Conservation (phyloP, 352 stramenopile genomes). For the Phytophthora crassamura region DNA sequence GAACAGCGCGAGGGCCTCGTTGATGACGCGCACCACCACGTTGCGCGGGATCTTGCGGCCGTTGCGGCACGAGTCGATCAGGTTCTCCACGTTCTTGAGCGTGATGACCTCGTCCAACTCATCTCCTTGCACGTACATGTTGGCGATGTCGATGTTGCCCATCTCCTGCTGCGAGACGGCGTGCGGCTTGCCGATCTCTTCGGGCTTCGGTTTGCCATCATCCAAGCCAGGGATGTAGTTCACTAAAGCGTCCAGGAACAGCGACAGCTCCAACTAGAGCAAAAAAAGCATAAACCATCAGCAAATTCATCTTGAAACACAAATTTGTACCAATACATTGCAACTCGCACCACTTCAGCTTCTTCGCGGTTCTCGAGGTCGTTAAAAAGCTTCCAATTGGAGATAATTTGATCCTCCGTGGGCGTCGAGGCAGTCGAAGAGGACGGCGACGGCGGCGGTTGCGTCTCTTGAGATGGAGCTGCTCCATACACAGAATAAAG, state of each 20-base stretch:
- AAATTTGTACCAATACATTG: constrained; percentile 7
- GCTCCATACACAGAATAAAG: constrained; percentile 5
- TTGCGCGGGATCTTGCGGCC: constrained; percentile 81
- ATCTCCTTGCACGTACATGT: constrained; percentile 80
- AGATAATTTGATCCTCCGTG: constrained; percentile 70
- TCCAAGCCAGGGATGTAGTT: constrained; percentile 82
- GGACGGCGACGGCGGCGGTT: constrained; percentile 32
- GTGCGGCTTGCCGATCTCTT: constrained; percentile 2
- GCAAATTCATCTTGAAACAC: constrained; percentile 3
- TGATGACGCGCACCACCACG: constrained; percentile 79
- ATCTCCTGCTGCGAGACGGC: constrained; percentile 63
- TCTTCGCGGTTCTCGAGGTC: constrained; percentile 89
- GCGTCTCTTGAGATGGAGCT: constrained; percentile 19
- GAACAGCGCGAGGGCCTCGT: constrained; percentile 61
- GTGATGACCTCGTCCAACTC: constrained; percentile 72
- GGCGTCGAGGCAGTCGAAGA: constrained; percentile 42
- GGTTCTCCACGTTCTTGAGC: constrained; percentile 62
- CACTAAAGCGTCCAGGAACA: constrained; percentile 79
- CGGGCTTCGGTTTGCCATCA: constrained; percentile 33
- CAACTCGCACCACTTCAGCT: constrained; percentile 67
- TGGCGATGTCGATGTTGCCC: constrained; percentile 81
- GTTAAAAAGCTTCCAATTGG: constrained; percentile 90
- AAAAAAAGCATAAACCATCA: not conserved
- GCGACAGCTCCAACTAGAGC: constrained; percentile 72
- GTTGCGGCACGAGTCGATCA: constrained; percentile 84